These are phyloP conservation scores for Leucogyrophana mollusca DNA, from an alignment of 768 basidiomycete species.

Conservation along the genomic window DNA sequence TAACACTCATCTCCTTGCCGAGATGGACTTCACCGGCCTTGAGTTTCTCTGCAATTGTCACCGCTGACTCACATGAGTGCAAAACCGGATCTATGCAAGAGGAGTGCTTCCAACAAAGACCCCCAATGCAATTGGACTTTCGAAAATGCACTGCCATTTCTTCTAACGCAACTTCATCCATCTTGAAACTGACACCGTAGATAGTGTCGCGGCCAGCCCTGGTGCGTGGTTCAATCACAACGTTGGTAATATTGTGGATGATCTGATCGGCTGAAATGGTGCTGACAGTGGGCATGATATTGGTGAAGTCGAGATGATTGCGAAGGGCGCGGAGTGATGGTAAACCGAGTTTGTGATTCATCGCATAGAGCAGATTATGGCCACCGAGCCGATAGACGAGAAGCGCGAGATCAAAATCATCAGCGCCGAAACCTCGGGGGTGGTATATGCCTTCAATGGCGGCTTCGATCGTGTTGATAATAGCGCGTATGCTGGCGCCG, in stretches of 20 bases:
- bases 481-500: conserved; percentile 6
- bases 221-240: conserved; percentile 1
- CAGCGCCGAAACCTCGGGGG: neutral
- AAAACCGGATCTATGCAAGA: neutral
- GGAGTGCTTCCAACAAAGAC: conserved; percentile 13
- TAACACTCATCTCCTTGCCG: conserved; percentile 12
- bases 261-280: neutral
- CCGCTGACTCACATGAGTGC: neutral
- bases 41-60: neutral
- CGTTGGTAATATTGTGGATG: conserved; percentile 9
- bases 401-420: conserved; percentile 7
- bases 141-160: conserved; percentile 7
- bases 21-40: conserved; percentile 1
- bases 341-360: conserved; percentile 7
- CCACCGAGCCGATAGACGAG: conserved; percentile 10
- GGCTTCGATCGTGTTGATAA: conserved; percentile 6
- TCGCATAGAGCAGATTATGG: conserved; percentile 7
- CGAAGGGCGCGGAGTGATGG: conserved; percentile 12
- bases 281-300: conserved; percentile 9
- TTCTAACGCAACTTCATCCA: conserved; percentile 12
- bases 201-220: no score
- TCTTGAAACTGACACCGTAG: conserved; percentile 7
- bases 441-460: conserved; percentile 2
- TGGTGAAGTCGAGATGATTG: neutral
- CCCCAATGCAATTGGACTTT: conserved; percentile 5